phyloP scores from a whole-genome alignment of 2,329 filamentous ascomycete species.

The Zymoseptoria passerinii region DNA sequence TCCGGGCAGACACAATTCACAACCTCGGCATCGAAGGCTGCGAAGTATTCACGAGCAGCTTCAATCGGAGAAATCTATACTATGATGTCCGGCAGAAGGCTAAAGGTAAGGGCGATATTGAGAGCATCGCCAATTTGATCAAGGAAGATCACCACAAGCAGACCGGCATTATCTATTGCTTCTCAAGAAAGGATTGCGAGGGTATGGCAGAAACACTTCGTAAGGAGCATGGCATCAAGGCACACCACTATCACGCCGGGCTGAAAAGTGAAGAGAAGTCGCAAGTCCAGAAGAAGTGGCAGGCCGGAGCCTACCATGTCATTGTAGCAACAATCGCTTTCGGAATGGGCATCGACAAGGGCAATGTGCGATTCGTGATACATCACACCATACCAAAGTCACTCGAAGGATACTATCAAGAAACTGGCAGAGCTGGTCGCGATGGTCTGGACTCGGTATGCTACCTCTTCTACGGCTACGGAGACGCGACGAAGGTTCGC shows the following conservation, averaged over 20 bases:
- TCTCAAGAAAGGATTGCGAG: slow-evolving; percentile 78
- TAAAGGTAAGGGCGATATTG: slow-evolving; percentile 48
- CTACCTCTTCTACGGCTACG: slow-evolving; percentile 80
- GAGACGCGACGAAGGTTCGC: slow-evolving; percentile 63
- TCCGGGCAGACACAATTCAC: slow-evolving; percentile 83
- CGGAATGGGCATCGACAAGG: slow-evolving; percentile 99
- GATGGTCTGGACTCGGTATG: slow-evolving; percentile 83
- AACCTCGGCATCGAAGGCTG: slow-evolving; percentile 79
- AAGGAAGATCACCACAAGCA: slow-evolving; percentile 59
- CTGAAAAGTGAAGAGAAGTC: slow-evolving; percentile 60
- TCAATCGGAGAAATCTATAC: slow-evolving; percentile 89
- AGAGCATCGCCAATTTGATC: slow-evolving; percentile 58
- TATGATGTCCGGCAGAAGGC: slow-evolving; percentile 70
- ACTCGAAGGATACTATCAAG: slow-evolving; percentile 95
- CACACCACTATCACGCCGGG: slow-evolving; percentile 78
- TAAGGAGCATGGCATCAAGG: slow-evolving; percentile 56
- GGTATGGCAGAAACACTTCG: slow-evolving; percentile 62
- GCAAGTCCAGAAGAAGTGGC: slow-evolving; percentile 71
- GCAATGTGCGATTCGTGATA: slow-evolving; percentile 91
- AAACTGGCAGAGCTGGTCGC: slow-evolving; percentile 88
- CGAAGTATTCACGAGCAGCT: slow-evolving; percentile 79
- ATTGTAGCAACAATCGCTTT: slow-evolving; percentile 98
- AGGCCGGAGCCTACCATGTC: slow-evolving; percentile 68
- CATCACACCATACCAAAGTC: slow-evolving; percentile 91
- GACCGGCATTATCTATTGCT: slow-evolving; percentile 87